phyloP scores from a whole-genome alignment of 2,329 filamentous ascomycete species.

The Pseudocercospora ulei region DNA sequence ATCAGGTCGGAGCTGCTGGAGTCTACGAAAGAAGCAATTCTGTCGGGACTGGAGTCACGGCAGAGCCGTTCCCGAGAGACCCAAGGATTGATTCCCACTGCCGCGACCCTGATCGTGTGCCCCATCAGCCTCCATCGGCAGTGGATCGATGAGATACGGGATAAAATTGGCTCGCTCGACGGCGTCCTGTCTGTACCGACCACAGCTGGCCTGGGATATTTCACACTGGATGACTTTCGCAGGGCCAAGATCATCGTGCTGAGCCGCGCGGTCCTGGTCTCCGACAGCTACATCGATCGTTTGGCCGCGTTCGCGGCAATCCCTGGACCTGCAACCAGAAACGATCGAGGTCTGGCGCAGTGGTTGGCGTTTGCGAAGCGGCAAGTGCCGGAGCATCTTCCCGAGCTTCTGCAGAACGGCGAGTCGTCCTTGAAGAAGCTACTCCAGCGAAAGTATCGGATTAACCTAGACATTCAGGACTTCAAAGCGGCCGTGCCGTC shows the following conservation, averaged over 20 bases:
- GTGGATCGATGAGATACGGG: conserved; percentile 49
- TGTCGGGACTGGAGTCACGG: conserved; percentile 9
- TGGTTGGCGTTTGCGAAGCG: conserved; percentile 45
- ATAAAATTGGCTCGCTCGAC: conserved; percentile 37
- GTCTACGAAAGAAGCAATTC: not conserved
- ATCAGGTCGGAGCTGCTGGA: conserved; percentile 42
- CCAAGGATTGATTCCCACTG: conserved; percentile 37
- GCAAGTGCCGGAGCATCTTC: conserved; percentile 39
- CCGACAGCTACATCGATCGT: conserved; percentile 42
- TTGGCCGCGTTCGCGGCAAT: conserved; percentile 37
- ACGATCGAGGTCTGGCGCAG: conserved; percentile 41
- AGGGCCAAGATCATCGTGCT: conserved; percentile 49
- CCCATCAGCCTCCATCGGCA: conserved; percentile 49
- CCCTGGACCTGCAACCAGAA: conserved; percentile 14
- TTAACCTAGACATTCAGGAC: conserved; percentile 14
- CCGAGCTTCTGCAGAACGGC: conserved; percentile 31
- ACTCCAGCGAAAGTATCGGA: conserved; percentile 23
- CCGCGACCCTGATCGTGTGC: conserved; percentile 53
- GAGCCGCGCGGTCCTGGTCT: conserved; percentile 44
- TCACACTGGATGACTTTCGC: conserved; percentile 40
- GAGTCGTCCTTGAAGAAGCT: conserved; percentile 29
- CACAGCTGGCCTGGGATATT: conserved; percentile 35
- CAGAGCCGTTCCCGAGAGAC: not conserved
- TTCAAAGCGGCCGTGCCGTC: conserved; percentile 36
- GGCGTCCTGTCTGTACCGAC: conserved; percentile 40